Percentiles rank a stretch among this genome's conserved stretches.
These are phyloP conservation scores for Clarireedia homoeocarpa DNA, from an alignment of 2,329 filamentous ascomycete genomes.

Conservation along the genomic window DNA sequence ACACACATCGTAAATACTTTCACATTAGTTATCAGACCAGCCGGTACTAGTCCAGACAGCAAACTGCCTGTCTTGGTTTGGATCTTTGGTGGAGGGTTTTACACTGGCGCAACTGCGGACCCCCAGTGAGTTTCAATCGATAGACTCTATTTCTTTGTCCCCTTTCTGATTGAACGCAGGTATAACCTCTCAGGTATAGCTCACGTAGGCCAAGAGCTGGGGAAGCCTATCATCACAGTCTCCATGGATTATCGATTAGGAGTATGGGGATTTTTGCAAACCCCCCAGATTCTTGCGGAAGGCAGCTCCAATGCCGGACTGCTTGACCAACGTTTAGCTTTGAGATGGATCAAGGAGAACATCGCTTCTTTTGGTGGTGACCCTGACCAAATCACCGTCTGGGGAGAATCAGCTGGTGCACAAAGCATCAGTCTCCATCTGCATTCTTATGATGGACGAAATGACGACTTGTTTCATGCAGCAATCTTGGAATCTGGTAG, in stretches of 20 bases:
- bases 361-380: constrained; percentile 39
- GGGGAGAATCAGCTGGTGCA: constrained; percentile 40
- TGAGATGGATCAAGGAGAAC: constrained; percentile 51
- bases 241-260: constrained; percentile 56
- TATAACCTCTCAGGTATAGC: constrained; percentile 60
- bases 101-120: constrained; percentile 42
- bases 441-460: constrained; percentile 44
- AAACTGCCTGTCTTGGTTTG: constrained; percentile 40
- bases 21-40: constrained; percentile 34
- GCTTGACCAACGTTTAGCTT: constrained; percentile 48
- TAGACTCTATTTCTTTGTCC: background rate
- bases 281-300: constrained; percentile 41
- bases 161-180: background rate
- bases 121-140: constrained; percentile 31
- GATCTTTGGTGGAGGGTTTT: constrained; percentile 52
- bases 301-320: constrained; percentile 59
- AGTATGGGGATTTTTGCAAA: constrained; percentile 59
- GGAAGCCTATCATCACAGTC: constrained; percentile 45
- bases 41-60: constrained; percentile 27
- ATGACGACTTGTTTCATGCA: constrained; percentile 46
- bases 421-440: constrained; percentile 49
- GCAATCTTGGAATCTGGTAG: constrained; percentile 47
- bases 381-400: constrained; percentile 32
- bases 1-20: background rate
- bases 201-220: constrained; percentile 41